Conservation (phyloP, 495 filamentous ascomycete genomes). For the Apodospora peruviana region DNA sequence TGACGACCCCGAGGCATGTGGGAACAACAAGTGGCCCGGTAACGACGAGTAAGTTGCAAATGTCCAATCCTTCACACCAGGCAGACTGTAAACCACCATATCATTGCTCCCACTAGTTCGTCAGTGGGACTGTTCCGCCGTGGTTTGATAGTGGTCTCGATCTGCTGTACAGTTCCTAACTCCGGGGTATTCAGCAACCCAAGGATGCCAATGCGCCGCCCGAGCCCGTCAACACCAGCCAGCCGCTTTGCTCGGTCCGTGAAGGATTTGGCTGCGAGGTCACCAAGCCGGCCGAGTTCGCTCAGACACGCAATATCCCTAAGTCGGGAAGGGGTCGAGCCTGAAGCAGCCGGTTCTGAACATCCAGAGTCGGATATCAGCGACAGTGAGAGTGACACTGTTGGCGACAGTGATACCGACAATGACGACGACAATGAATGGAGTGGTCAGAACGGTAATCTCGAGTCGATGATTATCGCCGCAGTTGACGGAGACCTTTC, state of each 20-base stretch:
- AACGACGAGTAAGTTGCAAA: slow-evolving; percentile 16
- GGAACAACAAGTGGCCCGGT: slow-evolving; percentile 7
- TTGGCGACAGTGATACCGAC: slow-evolving; percentile 5
- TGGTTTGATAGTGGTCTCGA: no score
- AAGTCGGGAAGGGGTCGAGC: slow-evolving; percentile 3
- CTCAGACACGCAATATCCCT: slow-evolving; percentile 12
- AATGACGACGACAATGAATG: slow-evolving; percentile 18
- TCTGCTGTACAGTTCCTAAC: no score
- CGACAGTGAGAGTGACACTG: slow-evolving; percentile 11
- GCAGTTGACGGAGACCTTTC: slow-evolving; percentile 18
- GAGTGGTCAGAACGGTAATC: slow-evolving; percentile 20
- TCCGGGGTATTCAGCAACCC: background rate
- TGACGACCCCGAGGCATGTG: slow-evolving; percentile 6
- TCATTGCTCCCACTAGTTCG: no score
- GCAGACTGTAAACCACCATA: no score
- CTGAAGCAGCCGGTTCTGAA: background rate
- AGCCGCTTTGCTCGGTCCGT: slow-evolving; percentile 4
- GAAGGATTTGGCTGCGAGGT: slow-evolving; percentile 5
- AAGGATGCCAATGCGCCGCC: slow-evolving; percentile 5
- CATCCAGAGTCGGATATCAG: slow-evolving; percentile 12
- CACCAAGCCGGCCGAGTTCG: slow-evolving; percentile 12
- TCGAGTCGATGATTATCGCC: slow-evolving; percentile 17
- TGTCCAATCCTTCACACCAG: background rate
- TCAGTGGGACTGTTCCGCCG: background rate
- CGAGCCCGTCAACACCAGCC: slow-evolving; percentile 9